A percentile compares a stretch with the other conserved stretches of the same genome.
These are phyloP conservation scores for Apiotrichum laibachii DNA, from an alignment of 1,284 basidiomycete species.

Conservation along the genomic window DNA sequence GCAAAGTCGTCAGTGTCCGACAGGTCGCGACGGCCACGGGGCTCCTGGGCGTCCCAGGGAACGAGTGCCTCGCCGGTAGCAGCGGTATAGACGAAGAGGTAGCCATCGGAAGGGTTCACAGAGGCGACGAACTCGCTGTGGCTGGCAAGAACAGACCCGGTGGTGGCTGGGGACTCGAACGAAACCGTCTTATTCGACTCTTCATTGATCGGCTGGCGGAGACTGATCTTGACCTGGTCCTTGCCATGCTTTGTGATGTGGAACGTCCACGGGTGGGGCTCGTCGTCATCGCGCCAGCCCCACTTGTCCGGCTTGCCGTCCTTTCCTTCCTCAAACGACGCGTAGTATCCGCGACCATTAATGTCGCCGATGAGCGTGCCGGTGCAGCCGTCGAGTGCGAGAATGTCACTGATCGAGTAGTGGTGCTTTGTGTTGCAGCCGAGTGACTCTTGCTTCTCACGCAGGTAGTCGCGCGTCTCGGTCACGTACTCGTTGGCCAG, in stretches of 20 bases:
- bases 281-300: slow-evolving; percentile 28
- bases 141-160: neutral
- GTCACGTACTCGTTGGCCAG: slow-evolving; percentile 17
- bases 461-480: slow-evolving; percentile 13
- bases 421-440: slow-evolving; percentile 7
- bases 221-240: slow-evolving; percentile 2
- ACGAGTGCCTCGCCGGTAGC: neutral
- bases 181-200: neutral
- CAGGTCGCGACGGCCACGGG: neutral
- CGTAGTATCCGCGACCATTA: slow-evolving; percentile 17
- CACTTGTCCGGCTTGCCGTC: slow-evolving; percentile 6
- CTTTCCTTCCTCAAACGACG: slow-evolving; percentile 11
- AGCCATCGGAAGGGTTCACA: slow-evolving; percentile 19
- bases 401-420: slow-evolving; percentile 18
- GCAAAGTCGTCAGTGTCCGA: neutral
- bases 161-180: neutral
- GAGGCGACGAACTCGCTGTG: slow-evolving; percentile 10
- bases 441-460: neutral
- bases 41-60: slow-evolving; percentile 9
- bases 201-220: slow-evolving; percentile 2
- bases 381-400: slow-evolving; percentile 25
- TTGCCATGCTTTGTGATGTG: slow-evolving; percentile 10
- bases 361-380: slow-evolving; percentile 21
- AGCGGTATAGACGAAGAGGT: slow-evolving; percentile 9
- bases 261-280: slow-evolving; percentile 26